These are phyloP conservation scores for Trametes gibbosa DNA, from an alignment of 768 basidiomycete species.

Conservation along the genomic window DNA sequence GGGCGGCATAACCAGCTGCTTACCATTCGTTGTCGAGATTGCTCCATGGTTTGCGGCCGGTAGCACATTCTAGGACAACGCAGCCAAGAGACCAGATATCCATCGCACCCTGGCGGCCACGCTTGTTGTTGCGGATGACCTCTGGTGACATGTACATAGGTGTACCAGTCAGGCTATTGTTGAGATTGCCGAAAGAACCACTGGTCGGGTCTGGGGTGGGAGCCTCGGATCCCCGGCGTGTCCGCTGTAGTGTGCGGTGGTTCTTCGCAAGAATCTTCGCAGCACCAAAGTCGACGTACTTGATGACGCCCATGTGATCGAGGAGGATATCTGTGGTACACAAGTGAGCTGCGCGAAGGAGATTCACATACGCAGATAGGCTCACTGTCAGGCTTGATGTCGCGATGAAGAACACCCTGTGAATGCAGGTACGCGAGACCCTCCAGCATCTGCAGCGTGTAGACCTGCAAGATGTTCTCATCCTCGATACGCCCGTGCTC, in stretches of 20 bases:
- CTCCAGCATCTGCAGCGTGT: slow-evolving; percentile 96
- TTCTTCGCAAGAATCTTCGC: slow-evolving; percentile 95
- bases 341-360: neutral
- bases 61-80: slow-evolving; percentile 95
- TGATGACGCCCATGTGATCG: slow-evolving; percentile 87
- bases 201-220: slow-evolving; percentile 31
- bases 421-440: slow-evolving; percentile 93
- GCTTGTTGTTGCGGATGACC: slow-evolving; percentile 90
- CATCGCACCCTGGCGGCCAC: slow-evolving; percentile 91
- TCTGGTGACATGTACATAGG: slow-evolving; percentile 99
- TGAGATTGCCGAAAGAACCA: slow-evolving; percentile 41
- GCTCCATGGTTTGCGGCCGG: slow-evolving; percentile 97
- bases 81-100: slow-evolving; percentile 98
- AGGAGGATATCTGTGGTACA: slow-evolving; percentile 79
- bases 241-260: slow-evolving; percentile 72
- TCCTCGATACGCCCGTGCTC: slow-evolving; percentile 96
- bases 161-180: slow-evolving; percentile 91
- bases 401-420: slow-evolving; percentile 89
- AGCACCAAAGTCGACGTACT: slow-evolving; percentile 96
- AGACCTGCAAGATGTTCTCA: slow-evolving; percentile 91
- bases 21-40: slow-evolving; percentile 99
- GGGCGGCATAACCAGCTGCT: slow-evolving; percentile 20
- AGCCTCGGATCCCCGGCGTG: slow-evolving; percentile 51
- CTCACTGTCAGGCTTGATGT: slow-evolving; percentile 98
- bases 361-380: slow-evolving; percentile 14